Conservation (phyloP, 2,329 filamentous ascomycete genomes). For the Diaporthe nobilis region DNA sequence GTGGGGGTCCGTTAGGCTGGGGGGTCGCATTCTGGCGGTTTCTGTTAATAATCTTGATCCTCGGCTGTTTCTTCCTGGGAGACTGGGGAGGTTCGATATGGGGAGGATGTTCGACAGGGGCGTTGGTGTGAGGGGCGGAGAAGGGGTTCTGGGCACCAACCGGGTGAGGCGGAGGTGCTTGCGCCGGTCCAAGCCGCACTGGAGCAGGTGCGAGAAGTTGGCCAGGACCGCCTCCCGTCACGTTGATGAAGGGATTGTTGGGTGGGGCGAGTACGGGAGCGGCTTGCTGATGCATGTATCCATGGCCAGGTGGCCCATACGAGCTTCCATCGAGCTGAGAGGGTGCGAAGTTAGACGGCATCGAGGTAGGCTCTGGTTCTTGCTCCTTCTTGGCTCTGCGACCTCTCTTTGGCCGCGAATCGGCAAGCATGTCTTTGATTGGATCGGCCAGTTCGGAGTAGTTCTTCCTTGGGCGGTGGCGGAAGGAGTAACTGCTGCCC, state of each 20-base stretch:
- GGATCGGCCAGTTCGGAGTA: conserved; percentile 65
- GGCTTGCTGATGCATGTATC: conserved; percentile 30
- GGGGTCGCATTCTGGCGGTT: conserved; percentile 35
- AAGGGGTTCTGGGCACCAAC: conserved; percentile 42
- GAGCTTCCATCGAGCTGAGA: conserved; percentile 27
- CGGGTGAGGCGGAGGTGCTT: conserved; percentile 35
- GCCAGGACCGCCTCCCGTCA: conserved; percentile 41
- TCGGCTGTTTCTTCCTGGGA: conserved; percentile 35
- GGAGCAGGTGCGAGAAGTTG: conserved; percentile 40
- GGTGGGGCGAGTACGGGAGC: conserved; percentile 39
- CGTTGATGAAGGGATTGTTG: conserved; percentile 41
- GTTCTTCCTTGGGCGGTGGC: conserved; percentile 68
- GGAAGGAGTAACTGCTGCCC: conserved; percentile 67
- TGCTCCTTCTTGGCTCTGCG: conserved; percentile 42
- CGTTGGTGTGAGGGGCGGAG: conserved; percentile 39
- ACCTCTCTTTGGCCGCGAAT: conserved; percentile 52
- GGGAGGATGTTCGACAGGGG: conserved; percentile 32
- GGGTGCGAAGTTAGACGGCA: conserved; percentile 32
- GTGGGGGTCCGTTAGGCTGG: conserved; percentile 36
- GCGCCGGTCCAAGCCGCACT: conserved; percentile 35
- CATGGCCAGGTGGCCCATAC: conserved; percentile 15
- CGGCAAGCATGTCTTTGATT: conserved; percentile 54
- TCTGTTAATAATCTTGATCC: conserved; percentile 40
- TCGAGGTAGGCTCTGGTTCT: conserved; percentile 37
- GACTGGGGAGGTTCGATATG: conserved; percentile 36